Base-by-base conservation (phyloP, 2,329 filamentous ascomycete genomes). In the Epichloe hybrida region DNA sequence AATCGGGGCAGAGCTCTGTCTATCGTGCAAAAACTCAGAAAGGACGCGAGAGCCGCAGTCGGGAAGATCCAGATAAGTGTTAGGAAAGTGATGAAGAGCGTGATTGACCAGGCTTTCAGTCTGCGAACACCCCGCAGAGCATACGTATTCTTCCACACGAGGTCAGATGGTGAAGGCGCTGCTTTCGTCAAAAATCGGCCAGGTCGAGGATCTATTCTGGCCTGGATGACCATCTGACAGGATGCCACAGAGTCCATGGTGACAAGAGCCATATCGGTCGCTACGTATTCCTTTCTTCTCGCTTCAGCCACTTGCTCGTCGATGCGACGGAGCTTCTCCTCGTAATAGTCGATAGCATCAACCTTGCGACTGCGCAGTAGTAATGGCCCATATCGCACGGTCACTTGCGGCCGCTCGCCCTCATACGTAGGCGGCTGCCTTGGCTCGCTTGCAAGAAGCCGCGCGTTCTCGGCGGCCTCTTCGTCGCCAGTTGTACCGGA, bases 81-180 rank as follows among this genome's bases (percentile, higher is more conserved):
- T 20, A 98, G 73, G 4, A 95, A 64, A 0, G 83, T 81, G 60
- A 98, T 95, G 58, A 90, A 79, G 9, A 83, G 67, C 1, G 91
- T 97, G 54, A 98, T 84, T 4, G 74, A 72, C 89, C 91, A 97
- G 0, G 87, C 81, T 55, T 87, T 81, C 27, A 86, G 62, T 65
- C 90, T 85, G 12, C 93, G 83, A 54, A 79, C 76, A 9, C 79
- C 75, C 2, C 88, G 81, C 5, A 86, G 79, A 2, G 89, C 69
- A 62, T 98, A 98, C 0, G 89, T 97, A 61, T 97, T 96, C 55
- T 76, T 77, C 93, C 94, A 98, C 11, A 97, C 80, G n/a, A 98
- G 83, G 63, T 97, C 91, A 0, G 86, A 82, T 0, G 93, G 93
- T 2, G 91, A 83, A 0, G 93, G 93, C 3, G 91, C 90, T 31